Conservation (phyloP, 805 yeast species). For the Zygoascus bituminiphila region DNA sequence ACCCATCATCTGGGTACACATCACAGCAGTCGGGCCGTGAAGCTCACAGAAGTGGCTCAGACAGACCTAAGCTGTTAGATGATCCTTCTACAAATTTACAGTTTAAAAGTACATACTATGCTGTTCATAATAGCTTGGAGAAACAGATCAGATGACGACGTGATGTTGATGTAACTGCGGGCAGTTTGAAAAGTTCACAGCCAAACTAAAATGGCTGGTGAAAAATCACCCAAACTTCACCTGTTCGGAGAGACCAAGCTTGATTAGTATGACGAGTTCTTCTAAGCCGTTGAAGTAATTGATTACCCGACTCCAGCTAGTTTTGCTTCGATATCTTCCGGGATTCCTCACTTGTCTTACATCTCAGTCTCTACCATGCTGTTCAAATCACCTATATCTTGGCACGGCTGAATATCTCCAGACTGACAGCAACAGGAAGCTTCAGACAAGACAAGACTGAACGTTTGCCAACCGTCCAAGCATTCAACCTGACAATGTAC, state of each 20-base stretch:
- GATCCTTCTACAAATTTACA: background rate
- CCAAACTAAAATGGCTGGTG: too few species aligned
- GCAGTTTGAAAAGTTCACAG: background rate
- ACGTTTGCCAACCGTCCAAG: too few species aligned
- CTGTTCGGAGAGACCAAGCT: too few species aligned
- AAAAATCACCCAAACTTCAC: too few species aligned
- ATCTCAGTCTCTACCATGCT: too few species aligned
- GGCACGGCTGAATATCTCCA: background rate
- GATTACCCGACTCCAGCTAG: background rate
- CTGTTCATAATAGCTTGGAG: background rate
- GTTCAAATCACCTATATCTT: too few species aligned
- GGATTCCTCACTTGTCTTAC: too few species aligned
- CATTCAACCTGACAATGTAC: constrained; percentile 3
- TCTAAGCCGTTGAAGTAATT: too few species aligned
- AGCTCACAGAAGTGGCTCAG: constrained; percentile 26
- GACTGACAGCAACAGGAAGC: background rate
- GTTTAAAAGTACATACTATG: background rate
- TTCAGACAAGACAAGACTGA: too few species aligned
- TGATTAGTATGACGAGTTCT: too few species aligned
- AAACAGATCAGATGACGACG: background rate
- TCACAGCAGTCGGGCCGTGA: constrained; percentile 25
- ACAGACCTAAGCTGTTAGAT: constrained; percentile 16
- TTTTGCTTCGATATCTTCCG: background rate
- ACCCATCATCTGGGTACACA: constrained; percentile 24
- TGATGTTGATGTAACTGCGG: background rate